Percentiles rank a stretch among this genome's conserved stretches.
Conservation (phyloP, 768 basidiomycete genomes). For the Tricholoma bakamatsutake region DNA sequence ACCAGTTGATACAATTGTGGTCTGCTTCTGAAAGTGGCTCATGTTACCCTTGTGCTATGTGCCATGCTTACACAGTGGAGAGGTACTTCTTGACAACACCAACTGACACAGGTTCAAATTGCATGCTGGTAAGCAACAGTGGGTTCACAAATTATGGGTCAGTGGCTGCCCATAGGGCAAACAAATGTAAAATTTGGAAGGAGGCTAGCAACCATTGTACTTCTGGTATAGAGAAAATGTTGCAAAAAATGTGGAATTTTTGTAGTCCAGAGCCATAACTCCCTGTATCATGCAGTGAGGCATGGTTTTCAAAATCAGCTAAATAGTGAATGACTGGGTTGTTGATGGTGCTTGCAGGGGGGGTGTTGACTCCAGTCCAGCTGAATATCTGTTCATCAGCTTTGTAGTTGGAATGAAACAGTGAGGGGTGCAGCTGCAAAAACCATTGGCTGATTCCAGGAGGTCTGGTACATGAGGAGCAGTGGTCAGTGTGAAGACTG, state of each 20-base stretch:
- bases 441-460: neutral
- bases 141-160: conserved; percentile 1
- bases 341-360: conserved; percentile 13
- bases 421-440: conserved; percentile 13
- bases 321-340: neutral
- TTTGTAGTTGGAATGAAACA: conserved; percentile 16
- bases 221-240: conserved; percentile 2
- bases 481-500: neutral
- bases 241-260: conserved; percentile 4
- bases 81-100: conserved; percentile 3
- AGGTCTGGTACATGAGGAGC: neutral
- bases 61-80: conserved; percentile 6
- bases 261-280: conserved; percentile 1
- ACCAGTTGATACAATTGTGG: conserved; percentile 3
- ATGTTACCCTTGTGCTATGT: conserved; percentile 7
- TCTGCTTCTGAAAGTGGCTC: conserved; percentile 2
- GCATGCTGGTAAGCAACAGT: neutral
- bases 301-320: neutral
- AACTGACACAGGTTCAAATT: conserved; percentile 6
- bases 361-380: conserved; percentile 29
- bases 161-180: conserved; percentile 2
- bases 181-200: neutral
- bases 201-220: neutral
- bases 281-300: neutral
- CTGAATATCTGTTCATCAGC: conserved; percentile 20